These are phyloP conservation scores for Citrullus colocynthis DNA, from an alignment of 306 rosid species.

Conservation along the genomic window DNA sequence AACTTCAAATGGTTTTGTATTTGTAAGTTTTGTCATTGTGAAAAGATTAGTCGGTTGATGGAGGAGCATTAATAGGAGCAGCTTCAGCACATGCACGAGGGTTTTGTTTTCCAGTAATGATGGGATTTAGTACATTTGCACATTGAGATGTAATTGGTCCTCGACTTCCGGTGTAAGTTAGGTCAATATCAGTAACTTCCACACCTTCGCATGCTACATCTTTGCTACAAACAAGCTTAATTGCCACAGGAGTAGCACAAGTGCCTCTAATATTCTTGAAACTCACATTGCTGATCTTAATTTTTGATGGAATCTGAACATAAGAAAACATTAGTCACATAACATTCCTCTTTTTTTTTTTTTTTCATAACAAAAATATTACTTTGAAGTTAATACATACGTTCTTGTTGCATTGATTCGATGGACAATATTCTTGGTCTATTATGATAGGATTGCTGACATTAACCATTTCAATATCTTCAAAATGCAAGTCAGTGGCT, in stretches of 20 bases:
- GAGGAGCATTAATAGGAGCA: not conserved
- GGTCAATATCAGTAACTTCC: not conserved
- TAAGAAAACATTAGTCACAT: not conserved
- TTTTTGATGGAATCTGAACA: not conserved
- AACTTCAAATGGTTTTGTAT: too few species aligned
- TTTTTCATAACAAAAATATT: too few species aligned
- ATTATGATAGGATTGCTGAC: not conserved
- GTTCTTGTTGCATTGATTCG: constrained; percentile 12
- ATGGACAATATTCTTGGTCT: constrained; percentile 37
- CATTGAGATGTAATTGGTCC: not conserved
- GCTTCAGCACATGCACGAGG: not conserved
- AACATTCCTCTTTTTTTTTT: not conserved
- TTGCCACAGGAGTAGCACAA: not conserved
- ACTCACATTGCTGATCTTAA: not conserved
- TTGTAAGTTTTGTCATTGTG: too few species aligned
- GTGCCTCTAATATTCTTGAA: not conserved
- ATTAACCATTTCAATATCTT: not conserved
- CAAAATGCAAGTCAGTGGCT: constrained; percentile 1
- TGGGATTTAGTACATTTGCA: not conserved
- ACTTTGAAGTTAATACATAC: not conserved
- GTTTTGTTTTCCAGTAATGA: not conserved
- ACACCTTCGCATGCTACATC: not conserved
- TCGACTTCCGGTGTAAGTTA: not conserved
- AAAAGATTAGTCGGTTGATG: not conserved
- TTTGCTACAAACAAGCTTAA: not conserved